phyloP scores from a whole-genome alignment of 148 eudicot species.

The Suaeda aralocaspica region DNA sequence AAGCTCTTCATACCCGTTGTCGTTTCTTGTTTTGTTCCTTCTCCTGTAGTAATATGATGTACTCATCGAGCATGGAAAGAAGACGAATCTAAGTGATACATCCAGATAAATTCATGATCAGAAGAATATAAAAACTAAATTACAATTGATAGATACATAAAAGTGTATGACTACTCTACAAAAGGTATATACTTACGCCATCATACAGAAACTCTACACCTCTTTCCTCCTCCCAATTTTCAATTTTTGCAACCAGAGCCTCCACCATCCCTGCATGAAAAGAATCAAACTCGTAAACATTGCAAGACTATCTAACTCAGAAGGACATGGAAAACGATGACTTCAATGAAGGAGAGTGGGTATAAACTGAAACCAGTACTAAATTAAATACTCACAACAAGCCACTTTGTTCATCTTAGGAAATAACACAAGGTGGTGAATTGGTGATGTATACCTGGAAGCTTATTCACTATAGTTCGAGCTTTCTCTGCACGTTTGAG shows the following conservation, averaged over 20 bases:
- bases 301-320: not conserved
- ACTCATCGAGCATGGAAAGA: slow-evolving; percentile 77
- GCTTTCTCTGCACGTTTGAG: slow-evolving; percentile 99
- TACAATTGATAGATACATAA: not conserved
- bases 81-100: slow-evolving; percentile 53
- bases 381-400: not conserved
- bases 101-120: not conserved
- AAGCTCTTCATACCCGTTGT: slow-evolving; percentile 57
- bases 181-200: slow-evolving; percentile 59
- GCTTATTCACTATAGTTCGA: slow-evolving; percentile 70
- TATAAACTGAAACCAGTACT: not conserved
- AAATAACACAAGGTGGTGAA: not conserved
- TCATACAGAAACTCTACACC: slow-evolving; percentile 70
- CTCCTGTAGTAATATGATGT: slow-evolving; percentile 53
- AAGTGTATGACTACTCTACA: not conserved
- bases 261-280: slow-evolving; percentile 71
- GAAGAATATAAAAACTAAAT: not conserved
- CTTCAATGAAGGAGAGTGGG: not conserved
- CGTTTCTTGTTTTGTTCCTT: slow-evolving; percentile 77
- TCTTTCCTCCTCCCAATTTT: slow-evolving; percentile 81
- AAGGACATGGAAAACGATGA: not conserved
- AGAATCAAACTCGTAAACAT: slow-evolving; percentile 6
- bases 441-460: slow-evolving; percentile 61
- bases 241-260: slow-evolving; percentile 54
- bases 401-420: not conserved